phyloP scores from a whole-genome alignment of 805 yeast species.

The Candida pini region DNA sequence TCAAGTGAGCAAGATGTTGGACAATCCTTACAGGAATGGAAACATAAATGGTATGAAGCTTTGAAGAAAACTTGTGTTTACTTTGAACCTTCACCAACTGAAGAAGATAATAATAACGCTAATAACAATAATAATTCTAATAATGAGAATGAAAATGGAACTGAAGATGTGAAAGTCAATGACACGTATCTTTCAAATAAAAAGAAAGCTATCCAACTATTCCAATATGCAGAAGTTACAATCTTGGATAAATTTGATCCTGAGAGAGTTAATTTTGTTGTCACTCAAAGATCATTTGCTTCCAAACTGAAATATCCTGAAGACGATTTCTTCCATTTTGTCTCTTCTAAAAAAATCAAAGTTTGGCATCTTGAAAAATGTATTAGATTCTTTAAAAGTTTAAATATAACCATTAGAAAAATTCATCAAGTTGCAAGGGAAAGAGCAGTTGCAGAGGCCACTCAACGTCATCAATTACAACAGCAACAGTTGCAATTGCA shows the following conservation, averaged over 20 bases:
- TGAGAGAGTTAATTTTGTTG: slow-evolving; percentile 37
- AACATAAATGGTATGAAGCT: slow-evolving; percentile 45
- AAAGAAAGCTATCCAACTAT: slow-evolving; percentile 38
- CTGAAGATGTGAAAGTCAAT: too few relatives aligned
- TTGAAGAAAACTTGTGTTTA: slow-evolving; percentile 42
- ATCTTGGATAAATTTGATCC: slow-evolving; percentile 42
- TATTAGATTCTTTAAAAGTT: slow-evolving; percentile 46
- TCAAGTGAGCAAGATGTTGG: slow-evolving; percentile 32
- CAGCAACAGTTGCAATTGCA: slow-evolving; percentile 2
- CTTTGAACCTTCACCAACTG: slow-evolving; percentile 38
- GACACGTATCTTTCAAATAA: too few relatives aligned
- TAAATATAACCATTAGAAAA: slow-evolving; percentile 37
- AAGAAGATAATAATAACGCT: slow-evolving; percentile 31
- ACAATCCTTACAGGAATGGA: slow-evolving; percentile 44
- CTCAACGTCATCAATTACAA: slow-evolving; percentile 1
- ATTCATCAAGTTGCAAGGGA: slow-evolving; percentile 25
- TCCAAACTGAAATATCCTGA: slow-evolving; percentile 31
- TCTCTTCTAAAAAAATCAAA: slow-evolving; percentile 40
- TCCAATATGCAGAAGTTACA: slow-evolving; percentile 43
- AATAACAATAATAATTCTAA: too few relatives aligned
- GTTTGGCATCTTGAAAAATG: slow-evolving; percentile 60
- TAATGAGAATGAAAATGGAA: too few relatives aligned
- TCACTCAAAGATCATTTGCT: slow-evolving; percentile 39
- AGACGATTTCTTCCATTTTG: slow-evolving; percentile 44
- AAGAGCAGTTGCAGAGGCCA: slow-evolving; percentile 3